Evolutionary conservation across 1,284 basidiomycete genomes (phyloP), one percentile per base, ranked within the genome.

Genomic region (Tilletia walkeri): DNA sequence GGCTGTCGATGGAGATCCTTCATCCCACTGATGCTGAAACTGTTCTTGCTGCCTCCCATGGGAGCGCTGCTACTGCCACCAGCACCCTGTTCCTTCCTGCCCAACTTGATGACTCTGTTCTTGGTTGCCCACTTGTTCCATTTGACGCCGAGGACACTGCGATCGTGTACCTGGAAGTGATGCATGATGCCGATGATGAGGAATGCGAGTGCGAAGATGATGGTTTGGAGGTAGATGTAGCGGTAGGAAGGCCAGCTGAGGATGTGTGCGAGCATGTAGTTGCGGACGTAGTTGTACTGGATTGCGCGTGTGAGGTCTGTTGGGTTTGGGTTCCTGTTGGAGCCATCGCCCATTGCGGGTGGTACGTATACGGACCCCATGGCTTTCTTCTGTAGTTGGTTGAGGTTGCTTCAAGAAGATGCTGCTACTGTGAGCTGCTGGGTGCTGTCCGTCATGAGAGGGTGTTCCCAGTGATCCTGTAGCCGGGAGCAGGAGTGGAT

Each of bases 141-240:
- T 24, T 71, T 45, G 0, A 79, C 80, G 45, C 80, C 81, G 14
- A 82, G 63, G 50, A 72, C 74, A 49, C 75, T 78, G 14, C 75
- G 73, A 38, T 82, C 79, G 69, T 73, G 76, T 16, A 82, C 65
- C 50, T 75, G 73, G 18, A 82, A 68, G 66, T 82, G 78, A 74
- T 84, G 83, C 59, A 78, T 72, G n/a, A 77, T 53, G 65, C 79
- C 79, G 70, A 82, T 79, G 4, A 84, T 47, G 47, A 83, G 72
- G 67, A 79, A 76, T 18, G 80, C 69, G 20, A 75, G 75, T 63
- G 73, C 73, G 66, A 84, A 72, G 54, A 82, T 74, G 75, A 85
- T 79, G 84, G 83, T 85, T 45, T 85, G 71, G 54, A 85, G 76
- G 76, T 85, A 86, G 65, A 84, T 79, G 70, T 86, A 86, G 3